Percentiles rank a stretch among this genome's conserved stretches.
These are phyloP conservation scores for Teunomyces atbi DNA, from an alignment of 805 yeast genomes.

Conservation along the genomic window DNA sequence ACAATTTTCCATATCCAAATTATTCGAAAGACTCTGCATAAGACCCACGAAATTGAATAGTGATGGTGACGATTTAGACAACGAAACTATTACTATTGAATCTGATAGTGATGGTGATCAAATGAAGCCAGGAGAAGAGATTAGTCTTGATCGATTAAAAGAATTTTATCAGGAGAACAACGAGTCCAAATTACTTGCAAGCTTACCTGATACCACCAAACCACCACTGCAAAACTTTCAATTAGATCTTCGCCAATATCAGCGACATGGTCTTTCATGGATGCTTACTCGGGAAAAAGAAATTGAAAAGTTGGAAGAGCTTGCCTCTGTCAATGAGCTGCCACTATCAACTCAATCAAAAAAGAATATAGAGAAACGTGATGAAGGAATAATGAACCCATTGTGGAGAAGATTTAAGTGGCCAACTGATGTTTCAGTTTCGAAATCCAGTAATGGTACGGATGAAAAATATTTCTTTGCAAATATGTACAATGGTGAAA, in stretches of 20 bases:
- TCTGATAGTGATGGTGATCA: slow-evolving; percentile 12
- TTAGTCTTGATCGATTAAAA: slow-evolving; percentile 71
- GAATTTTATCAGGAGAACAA: slow-evolving; percentile 74
- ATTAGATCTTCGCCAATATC: slow-evolving; percentile 68
- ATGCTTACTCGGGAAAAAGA: slow-evolving; percentile 80
- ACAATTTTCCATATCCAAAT: slow-evolving; percentile 52
- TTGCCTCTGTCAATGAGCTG: slow-evolving; percentile 16
- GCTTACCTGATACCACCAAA: slow-evolving; percentile 63
- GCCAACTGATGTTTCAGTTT: slow-evolving; percentile 56
- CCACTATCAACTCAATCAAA: slow-evolving; percentile 27
- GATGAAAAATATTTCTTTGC: slow-evolving; percentile 55
- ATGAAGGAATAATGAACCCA: slow-evolving; percentile 69
- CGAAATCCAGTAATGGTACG: slow-evolving; percentile 3
- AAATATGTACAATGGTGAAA: slow-evolving; percentile 76
- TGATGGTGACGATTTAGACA: slow-evolving; percentile 3
- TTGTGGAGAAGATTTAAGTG: slow-evolving; percentile 78
- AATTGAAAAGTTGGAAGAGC: slow-evolving; percentile 40
- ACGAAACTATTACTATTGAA: slow-evolving; percentile 8
- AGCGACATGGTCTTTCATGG: slow-evolving; percentile 85
- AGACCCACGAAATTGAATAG: slow-evolving; percentile 17
- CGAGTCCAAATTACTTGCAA: slow-evolving; percentile 51
- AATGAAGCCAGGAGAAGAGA: slow-evolving; percentile 28
- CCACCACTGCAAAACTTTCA: slow-evolving; percentile 48
- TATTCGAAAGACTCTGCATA: slow-evolving; percentile 53
- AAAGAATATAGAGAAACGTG: slow-evolving; percentile 23